A percentile compares a stretch with the other conserved stretches of the same genome.
Conservation (phyloP, 257 asterid species). For the Solanum ossicruentum region DNA sequence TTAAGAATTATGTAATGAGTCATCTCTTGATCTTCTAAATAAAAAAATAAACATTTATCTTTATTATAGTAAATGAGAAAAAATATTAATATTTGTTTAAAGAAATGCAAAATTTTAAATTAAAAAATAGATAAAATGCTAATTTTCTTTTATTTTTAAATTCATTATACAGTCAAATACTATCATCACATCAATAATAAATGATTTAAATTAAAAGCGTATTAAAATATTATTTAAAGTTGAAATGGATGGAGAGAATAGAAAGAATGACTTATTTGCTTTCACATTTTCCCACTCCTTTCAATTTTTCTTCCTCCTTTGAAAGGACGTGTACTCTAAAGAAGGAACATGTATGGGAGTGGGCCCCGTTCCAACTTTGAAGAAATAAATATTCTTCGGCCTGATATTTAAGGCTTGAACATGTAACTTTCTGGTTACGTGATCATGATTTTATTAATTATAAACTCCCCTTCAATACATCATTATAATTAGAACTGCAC, state of each 20-base stretch:
- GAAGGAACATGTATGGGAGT: conserved; percentile 37
- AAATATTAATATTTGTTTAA: too few relatives aligned
- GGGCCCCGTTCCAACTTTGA: conserved; percentile 16
- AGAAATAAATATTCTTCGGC: background rate
- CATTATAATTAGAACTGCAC: too few relatives aligned
- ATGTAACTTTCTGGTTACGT: too few relatives aligned
- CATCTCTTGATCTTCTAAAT: too few relatives aligned
- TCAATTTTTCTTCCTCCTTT: background rate
- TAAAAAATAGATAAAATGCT: too few relatives aligned
- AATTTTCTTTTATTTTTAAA: background rate
- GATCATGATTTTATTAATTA: too few relatives aligned
- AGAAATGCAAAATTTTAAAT: too few relatives aligned
- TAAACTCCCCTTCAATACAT: rapidly evolving
- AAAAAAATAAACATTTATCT: too few relatives aligned
- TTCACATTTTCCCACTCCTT: background rate
- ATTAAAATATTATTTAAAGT: background rate
- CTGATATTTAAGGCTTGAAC: too few relatives aligned
- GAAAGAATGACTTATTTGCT: background rate
- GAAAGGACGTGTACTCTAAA: conserved; percentile 42
- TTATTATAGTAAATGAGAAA: too few relatives aligned
- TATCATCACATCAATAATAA: background rate
- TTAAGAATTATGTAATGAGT: too few relatives aligned
- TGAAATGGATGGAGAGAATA: background rate
- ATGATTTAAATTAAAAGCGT: background rate
- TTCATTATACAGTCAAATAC: background rate